Base-by-base conservation (phyloP, 352 stramenopile genomes). In the Globisporangium orthogonon region DNA sequence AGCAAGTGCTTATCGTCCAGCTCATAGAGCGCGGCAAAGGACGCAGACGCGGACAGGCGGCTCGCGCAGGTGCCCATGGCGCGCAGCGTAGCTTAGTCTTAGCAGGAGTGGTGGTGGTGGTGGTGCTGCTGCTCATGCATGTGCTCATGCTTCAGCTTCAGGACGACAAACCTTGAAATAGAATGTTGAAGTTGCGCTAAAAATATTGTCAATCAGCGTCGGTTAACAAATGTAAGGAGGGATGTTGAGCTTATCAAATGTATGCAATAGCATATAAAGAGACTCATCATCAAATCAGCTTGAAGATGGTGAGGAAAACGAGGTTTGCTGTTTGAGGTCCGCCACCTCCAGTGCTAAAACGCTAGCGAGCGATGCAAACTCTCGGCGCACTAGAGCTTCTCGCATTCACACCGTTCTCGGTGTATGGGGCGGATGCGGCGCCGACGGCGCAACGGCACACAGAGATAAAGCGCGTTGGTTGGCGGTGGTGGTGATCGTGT, bases 1-100 rank as follows among this genome's bases (percentile, higher is more conserved):
- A 92, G 62, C 51, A 78, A 43, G 4, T 33, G 33, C 31, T 69
- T 60, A 50, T 79, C 73, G 39, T 85, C 76, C 2, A 81, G 6
- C 50, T 76, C 70, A 52, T 83, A 83, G 48, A 65, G 65, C 29
- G 67, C 48, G 5, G 61, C 44, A 48, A 86, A 57, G 37, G 65
- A 17, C 15, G 56, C 13, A n/a, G 37, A 15, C 13, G 23, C 15
- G 37, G 37, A 37, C 30, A 55, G 18, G 23, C 58, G 68, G 62
- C 76, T 86, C 37, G 67, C 62, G 60, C 76, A 86, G 52, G 69
- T 44, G 31, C 76, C 76, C 76, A 86, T 86, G 30, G 10, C 50
- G 17, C 33, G 6, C 23, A 23, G 23, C 23, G 23, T 23, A 23
- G 23, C 23, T 23, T 23, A 23, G 23, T 23, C 23, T 29, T 29